Base-by-base conservation (phyloP, 768 basidiomycete genomes). In the Leccinum boreale region DNA sequence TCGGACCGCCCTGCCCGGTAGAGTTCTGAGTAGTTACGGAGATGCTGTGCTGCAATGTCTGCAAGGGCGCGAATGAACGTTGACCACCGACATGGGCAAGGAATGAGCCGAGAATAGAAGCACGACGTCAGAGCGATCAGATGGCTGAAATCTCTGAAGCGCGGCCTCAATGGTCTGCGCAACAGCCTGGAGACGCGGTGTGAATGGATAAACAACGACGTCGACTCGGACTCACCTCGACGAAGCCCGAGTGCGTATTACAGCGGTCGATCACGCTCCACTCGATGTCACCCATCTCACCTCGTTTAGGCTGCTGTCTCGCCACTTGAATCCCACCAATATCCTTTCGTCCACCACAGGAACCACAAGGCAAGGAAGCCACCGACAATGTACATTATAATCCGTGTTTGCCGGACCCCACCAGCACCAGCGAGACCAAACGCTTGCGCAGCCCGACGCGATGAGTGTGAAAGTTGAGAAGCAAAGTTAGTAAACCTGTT, bases 181-280 rank as follows among this genome's bases (percentile, higher is more conserved):
- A 36, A 99, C 85, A 48, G 97, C 92, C 95, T 98, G 10, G 39
- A 42, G 52, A 19, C 53, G 50, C 44, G 50, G 19, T 49, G 35
- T 58, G 47, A 53, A 53, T 19, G 47, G 36, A 35, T 8, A 51
- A 47, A 42, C 19, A 35, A 33, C 21, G 1, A 53, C 5, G 7
- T 8, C 17, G 9, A 24, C 36, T 11, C 19, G n/a, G 23, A 72
- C 83, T 51, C 68, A 94, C 96, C 80, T 98, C 93, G 58, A 99
- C 82, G 67, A 98, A 90, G 4, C 97, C 97, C 8, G 89, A 81
- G 71, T 99, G 92, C 7, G 92, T 93, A 9, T 93, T 94, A 97
- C 97, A 99, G 28, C 97, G 83, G 75, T 99, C 97, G 68, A 99
- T 90, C 5, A 98, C 94, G 70, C 92, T 96, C 97, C 97, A 99